Conservation (phyloP, 2,329 filamentous ascomycete genomes). For the Hymenoscyphus albidus region DNA sequence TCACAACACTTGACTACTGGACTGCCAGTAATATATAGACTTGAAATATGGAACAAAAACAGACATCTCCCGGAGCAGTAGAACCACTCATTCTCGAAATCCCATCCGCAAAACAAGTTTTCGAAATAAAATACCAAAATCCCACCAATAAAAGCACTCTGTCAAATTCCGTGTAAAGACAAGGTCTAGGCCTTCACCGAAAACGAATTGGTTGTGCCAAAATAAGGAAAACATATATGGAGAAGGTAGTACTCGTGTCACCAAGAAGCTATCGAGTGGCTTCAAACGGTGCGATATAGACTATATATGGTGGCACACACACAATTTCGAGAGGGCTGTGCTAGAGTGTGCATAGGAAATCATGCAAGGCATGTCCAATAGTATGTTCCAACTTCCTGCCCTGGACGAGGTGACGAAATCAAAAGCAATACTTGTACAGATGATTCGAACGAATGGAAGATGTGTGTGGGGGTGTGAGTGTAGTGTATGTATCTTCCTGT, state of each 20-base stretch:
- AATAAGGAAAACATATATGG: not conserved
- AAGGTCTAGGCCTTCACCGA: not conserved
- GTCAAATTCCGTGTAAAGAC: not conserved
- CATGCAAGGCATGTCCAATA: not conserved
- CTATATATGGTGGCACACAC: not conserved
- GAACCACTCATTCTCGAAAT: no score
- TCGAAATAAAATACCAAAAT: not conserved
- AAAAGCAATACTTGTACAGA: not conserved
- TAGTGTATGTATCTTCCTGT: not conserved
- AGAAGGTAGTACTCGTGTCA: not conserved
- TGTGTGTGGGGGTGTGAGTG: not conserved
- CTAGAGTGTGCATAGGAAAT: not conserved
- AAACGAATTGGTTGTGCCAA: not conserved
- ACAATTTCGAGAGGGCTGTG: not conserved
- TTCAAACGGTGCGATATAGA: not conserved
- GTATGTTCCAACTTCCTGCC: not conserved
- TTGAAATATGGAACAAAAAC: no score
- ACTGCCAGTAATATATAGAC: no score
- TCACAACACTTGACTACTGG: no score
- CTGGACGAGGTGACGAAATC: not conserved
- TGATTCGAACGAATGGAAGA: not conserved
- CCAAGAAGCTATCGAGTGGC: not conserved
- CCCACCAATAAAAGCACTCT: not conserved
- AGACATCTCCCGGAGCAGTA: no score
- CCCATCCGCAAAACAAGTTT: no score